A percentile compares a stretch with the other conserved stretches of the same genome.
Conservation (phyloP, 2,329 filamentous ascomycete species). For the Alternaria sp. region DNA sequence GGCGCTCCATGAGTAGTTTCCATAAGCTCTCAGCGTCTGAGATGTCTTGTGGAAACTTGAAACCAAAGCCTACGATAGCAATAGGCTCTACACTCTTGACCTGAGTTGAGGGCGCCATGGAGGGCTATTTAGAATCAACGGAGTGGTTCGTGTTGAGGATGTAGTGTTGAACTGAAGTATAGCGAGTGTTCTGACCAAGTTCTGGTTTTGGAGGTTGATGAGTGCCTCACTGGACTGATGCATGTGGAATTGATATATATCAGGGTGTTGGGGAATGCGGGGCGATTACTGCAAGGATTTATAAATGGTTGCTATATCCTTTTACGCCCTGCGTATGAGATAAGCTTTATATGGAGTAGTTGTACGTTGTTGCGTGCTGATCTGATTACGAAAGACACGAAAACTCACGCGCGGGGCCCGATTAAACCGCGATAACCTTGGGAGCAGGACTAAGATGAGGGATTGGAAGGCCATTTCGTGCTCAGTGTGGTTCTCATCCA, state of each 20-base stretch:
- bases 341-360: background rate
- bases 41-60: slow-evolving; percentile 35
- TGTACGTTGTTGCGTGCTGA: background rate
- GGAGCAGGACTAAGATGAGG: background rate
- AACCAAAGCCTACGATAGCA: slow-evolving; percentile 51
- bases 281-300: background rate
- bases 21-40: slow-evolving; percentile 28
- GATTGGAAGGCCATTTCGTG: background rate
- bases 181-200: background rate
- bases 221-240: background rate
- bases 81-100: slow-evolving; percentile 12
- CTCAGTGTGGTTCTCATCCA: background rate
- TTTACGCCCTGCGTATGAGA: background rate
- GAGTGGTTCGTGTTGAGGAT: background rate
- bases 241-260: background rate
- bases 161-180: background rate
- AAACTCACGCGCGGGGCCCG: background rate
- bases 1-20: slow-evolving; percentile 30
- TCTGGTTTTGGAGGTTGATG: background rate
- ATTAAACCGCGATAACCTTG: background rate
- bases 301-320: background rate
- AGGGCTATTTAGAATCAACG: background rate
- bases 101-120: background rate
- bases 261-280: background rate
- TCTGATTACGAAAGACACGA: background rate